Evolutionary conservation across 2,329 filamentous ascomycete genomes (phyloP).

Genomic region (Neopestalotiopsis sp.): DNA sequence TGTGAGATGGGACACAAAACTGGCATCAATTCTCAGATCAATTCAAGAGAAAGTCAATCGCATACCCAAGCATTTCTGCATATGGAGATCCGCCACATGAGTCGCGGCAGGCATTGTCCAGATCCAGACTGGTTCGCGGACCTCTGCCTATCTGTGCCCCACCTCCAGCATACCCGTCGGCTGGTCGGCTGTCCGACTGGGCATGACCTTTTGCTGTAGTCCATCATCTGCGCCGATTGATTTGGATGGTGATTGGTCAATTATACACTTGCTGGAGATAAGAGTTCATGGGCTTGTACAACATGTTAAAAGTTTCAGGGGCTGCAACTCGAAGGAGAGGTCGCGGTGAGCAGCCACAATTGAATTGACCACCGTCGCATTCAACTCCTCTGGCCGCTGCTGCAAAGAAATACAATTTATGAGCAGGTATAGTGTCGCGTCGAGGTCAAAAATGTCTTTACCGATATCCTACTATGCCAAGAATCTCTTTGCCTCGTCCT

Average conservation of each 20-base stretch:
- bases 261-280: neutral
- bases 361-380: neutral
- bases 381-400: neutral
- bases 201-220: neutral
- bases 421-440: neutral
- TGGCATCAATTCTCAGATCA: neutral
- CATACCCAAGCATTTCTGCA: neutral
- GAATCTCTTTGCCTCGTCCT: conserved; percentile 35
- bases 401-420: neutral
- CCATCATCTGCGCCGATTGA: neutral
- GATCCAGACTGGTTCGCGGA: conserved; percentile 1
- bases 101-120: neutral
- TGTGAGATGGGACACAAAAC: neutral
- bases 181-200: conserved; percentile 1
- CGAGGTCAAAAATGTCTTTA: conserved; percentile 17
- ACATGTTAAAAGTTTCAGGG: neutral
- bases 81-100: neutral
- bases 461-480: conserved; percentile 24
- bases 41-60: neutral
- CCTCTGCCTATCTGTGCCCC: conserved; percentile 6
- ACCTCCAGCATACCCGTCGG: conserved; percentile 4
- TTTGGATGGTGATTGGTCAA: neutral
- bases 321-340: neutral
- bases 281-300: neutral
- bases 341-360: neutral